Conservation (phyloP, 2,329 filamentous ascomycete genomes). For the Harringtonia lauricola region DNA sequence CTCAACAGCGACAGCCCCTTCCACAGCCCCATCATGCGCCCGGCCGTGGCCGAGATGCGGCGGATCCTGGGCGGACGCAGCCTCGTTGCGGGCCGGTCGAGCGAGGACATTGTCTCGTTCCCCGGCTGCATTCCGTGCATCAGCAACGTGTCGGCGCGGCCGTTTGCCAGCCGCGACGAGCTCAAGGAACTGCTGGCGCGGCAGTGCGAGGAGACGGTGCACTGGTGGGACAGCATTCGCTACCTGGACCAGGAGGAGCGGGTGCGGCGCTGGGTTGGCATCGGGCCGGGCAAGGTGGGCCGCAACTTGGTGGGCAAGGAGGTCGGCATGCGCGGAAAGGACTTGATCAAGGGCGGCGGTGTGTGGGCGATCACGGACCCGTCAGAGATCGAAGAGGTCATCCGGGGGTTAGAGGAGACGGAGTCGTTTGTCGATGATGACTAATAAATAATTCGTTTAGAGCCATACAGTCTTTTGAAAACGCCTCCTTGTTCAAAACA, state of each 20-base stretch:
- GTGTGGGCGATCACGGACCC: constrained; percentile 88
- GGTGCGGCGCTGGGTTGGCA: constrained; percentile 78
- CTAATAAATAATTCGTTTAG: too few species aligned
- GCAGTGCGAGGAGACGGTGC: constrained; percentile 82
- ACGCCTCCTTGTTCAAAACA: too few species aligned
- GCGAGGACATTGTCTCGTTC: constrained; percentile 59
- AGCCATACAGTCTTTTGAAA: too few species aligned
- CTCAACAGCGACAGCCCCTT: constrained; percentile 84
- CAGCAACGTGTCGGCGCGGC: constrained; percentile 74
- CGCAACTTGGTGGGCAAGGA: constrained; percentile 91
- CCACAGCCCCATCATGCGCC: constrained; percentile 84
- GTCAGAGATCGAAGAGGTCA: constrained; percentile 58
- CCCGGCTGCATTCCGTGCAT: constrained; percentile 68
- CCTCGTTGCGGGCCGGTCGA: constrained; percentile 38
- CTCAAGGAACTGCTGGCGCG: constrained; percentile 69
- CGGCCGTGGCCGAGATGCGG: constrained; percentile 66
- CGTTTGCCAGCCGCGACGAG: constrained; percentile 62
- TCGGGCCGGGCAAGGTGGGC: constrained; percentile 89
- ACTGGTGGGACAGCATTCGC: constrained; percentile 88
- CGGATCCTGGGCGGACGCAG: constrained; percentile 51
- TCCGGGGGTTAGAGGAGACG: constrained; percentile 55
- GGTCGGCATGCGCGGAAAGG: constrained; percentile 72
- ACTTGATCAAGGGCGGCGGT: constrained; percentile 74
- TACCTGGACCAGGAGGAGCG: constrained; percentile 78
- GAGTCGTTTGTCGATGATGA: too few species aligned